Evolutionary conservation across 2,329 filamentous ascomycete species (phyloP).

Genomic region (Pyrenochaeta sp.): DNA sequence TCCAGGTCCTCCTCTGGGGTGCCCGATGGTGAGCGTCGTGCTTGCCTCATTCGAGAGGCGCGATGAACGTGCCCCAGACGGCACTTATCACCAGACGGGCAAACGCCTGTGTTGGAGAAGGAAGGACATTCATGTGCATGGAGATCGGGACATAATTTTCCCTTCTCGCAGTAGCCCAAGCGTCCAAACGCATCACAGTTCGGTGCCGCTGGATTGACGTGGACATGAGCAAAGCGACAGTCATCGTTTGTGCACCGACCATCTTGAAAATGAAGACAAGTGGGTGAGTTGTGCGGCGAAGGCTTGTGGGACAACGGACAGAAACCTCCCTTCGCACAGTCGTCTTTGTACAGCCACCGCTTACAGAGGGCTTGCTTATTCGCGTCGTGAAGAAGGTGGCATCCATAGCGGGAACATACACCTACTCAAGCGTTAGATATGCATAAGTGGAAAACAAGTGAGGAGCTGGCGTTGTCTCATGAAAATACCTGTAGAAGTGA

Average conservation of each 20-base stretch:
- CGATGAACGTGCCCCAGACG: conserved; percentile 82
- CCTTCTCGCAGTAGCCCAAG: conserved; percentile 88
- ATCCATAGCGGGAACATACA: conserved; percentile 83
- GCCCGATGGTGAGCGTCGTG: conserved; percentile 14
- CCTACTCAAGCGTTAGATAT: conserved; percentile 57
- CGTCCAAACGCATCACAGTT: conserved; percentile 87
- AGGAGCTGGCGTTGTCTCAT: conserved; percentile 15
- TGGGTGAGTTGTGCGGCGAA: conserved; percentile 82
- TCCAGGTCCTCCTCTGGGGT: conserved; percentile 18
- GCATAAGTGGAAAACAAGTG: conserved; percentile 1
- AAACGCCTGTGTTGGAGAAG: conserved; percentile 89
- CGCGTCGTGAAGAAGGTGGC: conserved; percentile 84
- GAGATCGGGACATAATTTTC: conserved; percentile 77
- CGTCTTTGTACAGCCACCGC: conserved; percentile 80
- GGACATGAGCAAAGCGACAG: conserved; percentile 87
- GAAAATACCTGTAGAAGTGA: conserved; percentile 46
- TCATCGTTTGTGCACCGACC: conserved; percentile 87
- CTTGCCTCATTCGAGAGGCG: conserved; percentile 38
- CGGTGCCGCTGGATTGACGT: conserved; percentile 76
- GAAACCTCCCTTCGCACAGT: conserved; percentile 76
- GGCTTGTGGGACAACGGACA: conserved; percentile 93
- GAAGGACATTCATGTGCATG: conserved; percentile 95
- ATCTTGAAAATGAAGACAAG: conserved; percentile 88
- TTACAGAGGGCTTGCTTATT: conserved; percentile 91
- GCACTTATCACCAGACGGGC: conserved; percentile 77